Percentiles rank a stretch among this genome's conserved stretches.
phyloP scores from a whole-genome alignment of 2,329 filamentous ascomycete genomes.

The Biscogniauxia sp. region DNA sequence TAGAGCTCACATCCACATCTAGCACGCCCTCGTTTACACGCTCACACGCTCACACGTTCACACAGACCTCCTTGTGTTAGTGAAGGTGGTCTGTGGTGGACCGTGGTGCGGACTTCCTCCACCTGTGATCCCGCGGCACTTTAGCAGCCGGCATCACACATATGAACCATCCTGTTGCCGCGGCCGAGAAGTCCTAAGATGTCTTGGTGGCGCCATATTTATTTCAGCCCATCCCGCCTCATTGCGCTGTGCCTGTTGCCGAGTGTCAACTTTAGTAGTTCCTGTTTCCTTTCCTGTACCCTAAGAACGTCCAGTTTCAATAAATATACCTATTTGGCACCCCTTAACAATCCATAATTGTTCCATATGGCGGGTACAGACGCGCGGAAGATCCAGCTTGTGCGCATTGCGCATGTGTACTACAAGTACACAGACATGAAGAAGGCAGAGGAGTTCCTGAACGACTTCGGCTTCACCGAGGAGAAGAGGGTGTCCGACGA shows the following conservation, averaged over 20 bases:
- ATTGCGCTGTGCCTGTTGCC: background rate
- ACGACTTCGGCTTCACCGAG: conserved; percentile 48
- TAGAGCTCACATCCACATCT: background rate
- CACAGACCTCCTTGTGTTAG: background rate
- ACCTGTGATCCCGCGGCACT: conserved; percentile 18
- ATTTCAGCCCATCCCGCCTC: background rate
- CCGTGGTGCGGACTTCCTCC: conserved; percentile 29
- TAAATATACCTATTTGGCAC: background rate
- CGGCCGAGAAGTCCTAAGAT: background rate
- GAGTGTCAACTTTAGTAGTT: background rate
- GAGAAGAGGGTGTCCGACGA: conserved; percentile 35
- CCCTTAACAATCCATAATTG: background rate
- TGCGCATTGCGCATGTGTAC: conserved; percentile 42
- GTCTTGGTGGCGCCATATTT: background rate
- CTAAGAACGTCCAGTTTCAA: background rate
- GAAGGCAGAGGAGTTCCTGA: conserved; percentile 40
- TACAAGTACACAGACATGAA: conserved; percentile 48
- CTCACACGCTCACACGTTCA: background rate
- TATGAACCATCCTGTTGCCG: conserved; percentile 2
- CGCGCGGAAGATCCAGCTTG: conserved; percentile 30
- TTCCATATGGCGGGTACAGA: conserved; percentile 22
- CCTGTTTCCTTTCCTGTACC: background rate
- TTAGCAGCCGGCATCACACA: conserved; percentile 11
- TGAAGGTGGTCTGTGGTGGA: background rate
- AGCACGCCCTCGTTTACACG: no score